phyloP scores from a whole-genome alignment of 176 grass and related monocot genomes.

The Eleusine coracana region DNA sequence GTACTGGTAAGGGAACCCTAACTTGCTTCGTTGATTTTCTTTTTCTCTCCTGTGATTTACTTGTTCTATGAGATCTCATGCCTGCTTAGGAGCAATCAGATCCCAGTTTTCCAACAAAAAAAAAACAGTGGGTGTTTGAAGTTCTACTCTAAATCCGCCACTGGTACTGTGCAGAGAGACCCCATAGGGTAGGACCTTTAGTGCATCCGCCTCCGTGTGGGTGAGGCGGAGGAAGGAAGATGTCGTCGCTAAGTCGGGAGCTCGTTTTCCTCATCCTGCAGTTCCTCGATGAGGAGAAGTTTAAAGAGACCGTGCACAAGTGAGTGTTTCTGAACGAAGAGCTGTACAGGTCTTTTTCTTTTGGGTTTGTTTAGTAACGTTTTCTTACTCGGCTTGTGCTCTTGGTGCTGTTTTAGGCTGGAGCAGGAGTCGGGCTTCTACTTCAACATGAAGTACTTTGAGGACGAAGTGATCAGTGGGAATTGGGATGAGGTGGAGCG shows the following conservation, averaged over 20 bases:
- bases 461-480: conserved; percentile 79
- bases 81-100: not conserved
- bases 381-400: not conserved
- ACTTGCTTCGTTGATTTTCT: conserved; percentile 2
- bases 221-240: conserved; percentile 38
- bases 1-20: conserved; percentile 50
- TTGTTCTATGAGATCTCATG: conserved; percentile 27
- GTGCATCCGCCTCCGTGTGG: conserved; percentile 43
- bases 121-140: not conserved
- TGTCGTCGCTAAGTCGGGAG: conserved; percentile 77
- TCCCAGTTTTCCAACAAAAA: not conserved
- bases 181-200: conserved; percentile 19
- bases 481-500: conserved; percentile 88
- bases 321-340: conserved; percentile 35
- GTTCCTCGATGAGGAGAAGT: conserved; percentile 95
- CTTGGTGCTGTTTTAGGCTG: conserved; percentile 48
- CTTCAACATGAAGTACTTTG: conserved; percentile 96
- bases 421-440: conserved; percentile 95
- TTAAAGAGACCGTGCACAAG: conserved; percentile 88
- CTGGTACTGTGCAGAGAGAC: conserved; percentile 27
- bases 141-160: not conserved
- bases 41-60: conserved; percentile 18
- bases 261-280: conserved; percentile 87
- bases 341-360: not conserved
- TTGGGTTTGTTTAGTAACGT: not conserved